A percentile compares a stretch with the other conserved stretches of the same genome.
These are phyloP conservation scores for Thalassia testudinum DNA, from an alignment of 116 monocot genomes.

Conservation along the genomic window DNA sequence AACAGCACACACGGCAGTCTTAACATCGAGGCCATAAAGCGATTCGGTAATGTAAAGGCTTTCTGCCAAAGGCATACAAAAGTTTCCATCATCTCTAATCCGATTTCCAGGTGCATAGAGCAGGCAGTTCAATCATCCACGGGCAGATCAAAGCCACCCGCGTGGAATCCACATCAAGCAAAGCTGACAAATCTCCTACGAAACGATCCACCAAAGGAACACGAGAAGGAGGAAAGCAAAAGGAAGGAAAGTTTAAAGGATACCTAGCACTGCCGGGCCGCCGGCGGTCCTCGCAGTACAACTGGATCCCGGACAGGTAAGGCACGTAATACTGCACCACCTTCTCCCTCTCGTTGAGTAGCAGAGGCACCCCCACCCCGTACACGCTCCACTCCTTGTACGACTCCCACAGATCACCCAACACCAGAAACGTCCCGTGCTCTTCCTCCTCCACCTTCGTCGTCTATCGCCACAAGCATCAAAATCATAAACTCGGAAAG, in stretches of 20 bases:
- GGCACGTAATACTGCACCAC: constrained; percentile 84
- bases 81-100: background rate
- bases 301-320: constrained; percentile 64
- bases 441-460: constrained; percentile 20
- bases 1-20: too few species aligned
- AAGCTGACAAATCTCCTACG: background rate
- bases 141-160: background rate
- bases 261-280: constrained; percentile 29
- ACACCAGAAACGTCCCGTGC: constrained; percentile 23
- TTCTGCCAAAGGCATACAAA: background rate
- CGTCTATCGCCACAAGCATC: background rate
- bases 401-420: constrained; percentile 61
- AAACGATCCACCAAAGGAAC: too few species aligned
- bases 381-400: constrained; percentile 82
- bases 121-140: background rate
- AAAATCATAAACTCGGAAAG: background rate
- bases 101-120: background rate
- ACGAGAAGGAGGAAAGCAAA: too few species aligned
- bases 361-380: constrained; percentile 64
- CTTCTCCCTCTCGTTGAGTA: constrained; percentile 32
- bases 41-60: too few species aligned
- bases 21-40: too few species aligned
- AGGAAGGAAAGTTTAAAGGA: too few species aligned
- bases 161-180: background rate
- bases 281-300: constrained; percentile 30